These are phyloP conservation scores for Quercus robur DNA, from an alignment of 306 rosid species.

Conservation along the genomic window DNA sequence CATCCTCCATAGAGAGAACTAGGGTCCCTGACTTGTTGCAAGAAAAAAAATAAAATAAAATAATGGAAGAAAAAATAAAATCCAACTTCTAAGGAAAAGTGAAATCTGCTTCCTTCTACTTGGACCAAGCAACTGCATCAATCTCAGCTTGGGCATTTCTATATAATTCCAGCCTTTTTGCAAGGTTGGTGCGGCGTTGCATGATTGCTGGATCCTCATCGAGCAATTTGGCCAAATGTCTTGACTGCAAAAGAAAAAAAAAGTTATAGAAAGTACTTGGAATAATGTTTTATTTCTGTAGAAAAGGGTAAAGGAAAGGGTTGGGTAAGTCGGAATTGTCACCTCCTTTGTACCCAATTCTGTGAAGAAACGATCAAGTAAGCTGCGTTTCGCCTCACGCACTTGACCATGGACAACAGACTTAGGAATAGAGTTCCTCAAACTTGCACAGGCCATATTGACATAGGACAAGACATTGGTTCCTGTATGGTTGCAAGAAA, in stretches of 20 bases:
- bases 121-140: conserved; percentile 88
- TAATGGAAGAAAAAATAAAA: background rate
- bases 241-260: conserved; percentile 37
- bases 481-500: conserved; percentile 42
- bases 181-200: conserved; percentile 70
- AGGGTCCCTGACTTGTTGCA: background rate
- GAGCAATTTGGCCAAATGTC: conserved; percentile 60
- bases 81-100: conserved; percentile 7
- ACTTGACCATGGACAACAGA: conserved; percentile 86
- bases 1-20: background rate
- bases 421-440: conserved; percentile 85
- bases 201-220: conserved; percentile 92
- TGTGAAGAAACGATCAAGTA: conserved; percentile 75
- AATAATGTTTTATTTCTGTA: background rate
- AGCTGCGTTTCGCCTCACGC: conserved; percentile 84
- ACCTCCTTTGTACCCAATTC: conserved; percentile 84
- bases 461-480: conserved; percentile 74
- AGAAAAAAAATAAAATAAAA: background rate
- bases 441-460: conserved; percentile 69
- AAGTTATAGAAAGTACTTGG: background rate
- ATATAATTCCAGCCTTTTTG: conserved; percentile 83
- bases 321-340: background rate
- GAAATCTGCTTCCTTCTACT: conserved; percentile 42
- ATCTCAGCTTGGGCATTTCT: conserved; percentile 87
- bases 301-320: background rate